These are phyloP conservation scores for Danielozyma ontarioensis DNA, from an alignment of 805 yeast species.

Conservation along the genomic window DNA sequence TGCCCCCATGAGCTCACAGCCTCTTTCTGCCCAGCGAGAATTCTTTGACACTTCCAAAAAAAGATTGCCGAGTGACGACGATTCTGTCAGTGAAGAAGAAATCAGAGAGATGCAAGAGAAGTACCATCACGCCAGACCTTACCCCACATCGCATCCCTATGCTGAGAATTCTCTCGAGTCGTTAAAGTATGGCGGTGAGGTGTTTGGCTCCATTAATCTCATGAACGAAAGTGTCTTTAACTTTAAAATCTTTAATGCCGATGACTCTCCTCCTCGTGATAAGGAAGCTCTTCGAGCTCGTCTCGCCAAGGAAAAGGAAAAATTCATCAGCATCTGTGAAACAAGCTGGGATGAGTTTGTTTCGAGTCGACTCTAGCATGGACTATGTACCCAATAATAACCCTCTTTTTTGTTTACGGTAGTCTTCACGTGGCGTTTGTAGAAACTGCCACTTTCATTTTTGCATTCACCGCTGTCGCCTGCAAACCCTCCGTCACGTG, in stretches of 20 bases:
- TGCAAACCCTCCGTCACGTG: too few species aligned
- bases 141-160: not conserved
- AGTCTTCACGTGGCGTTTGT: too few species aligned
- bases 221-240: conserved; percentile 33
- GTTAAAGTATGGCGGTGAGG: conserved; percentile 10
- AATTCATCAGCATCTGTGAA: conserved; percentile 38
- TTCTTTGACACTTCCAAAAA: conserved; percentile 19
- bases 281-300: conserved; percentile 2
- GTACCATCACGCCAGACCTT: conserved; percentile 4
- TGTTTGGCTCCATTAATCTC: conserved; percentile 32
- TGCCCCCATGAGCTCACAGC: conserved; percentile 49
- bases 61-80: conserved; percentile 13
- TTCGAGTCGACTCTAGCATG: too few species aligned
- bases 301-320: conserved; percentile 26
- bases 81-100: conserved; percentile 28
- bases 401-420: too few species aligned
- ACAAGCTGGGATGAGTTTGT: conserved; percentile 40
- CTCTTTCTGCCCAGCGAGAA: conserved; percentile 44
- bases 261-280: not conserved
- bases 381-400: too few species aligned
- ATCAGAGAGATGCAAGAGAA: conserved; percentile 27
- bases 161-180: conserved; percentile 1
- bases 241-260: conserved; percentile 21
- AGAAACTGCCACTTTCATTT: too few species aligned
- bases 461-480: too few species aligned